Conservation (phyloP, 495 filamentous ascomycete genomes). For the Penicillium cataractarum region DNA sequence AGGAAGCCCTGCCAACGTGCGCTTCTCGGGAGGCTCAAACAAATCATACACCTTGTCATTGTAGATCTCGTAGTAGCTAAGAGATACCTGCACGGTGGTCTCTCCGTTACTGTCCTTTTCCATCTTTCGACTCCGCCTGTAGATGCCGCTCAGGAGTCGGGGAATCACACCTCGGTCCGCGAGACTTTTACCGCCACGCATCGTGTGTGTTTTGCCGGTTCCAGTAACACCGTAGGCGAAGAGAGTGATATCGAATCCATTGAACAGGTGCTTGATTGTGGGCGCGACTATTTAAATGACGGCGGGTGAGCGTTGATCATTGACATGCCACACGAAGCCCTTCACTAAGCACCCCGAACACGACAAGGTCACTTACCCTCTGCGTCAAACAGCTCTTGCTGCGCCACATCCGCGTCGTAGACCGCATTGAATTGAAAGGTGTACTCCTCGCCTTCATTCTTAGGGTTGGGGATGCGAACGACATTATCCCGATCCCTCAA, state of each 20-base stretch:
- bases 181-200: conserved; percentile 90
- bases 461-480: conserved; percentile 91
- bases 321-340: neutral
- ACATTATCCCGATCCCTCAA: conserved; percentile 62
- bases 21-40: conserved; percentile 88
- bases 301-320: conserved; percentile 26
- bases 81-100: conserved; percentile 72
- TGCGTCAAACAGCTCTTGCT: conserved; percentile 83
- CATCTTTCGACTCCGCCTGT: conserved; percentile 81
- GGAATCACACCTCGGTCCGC: conserved; percentile 92
- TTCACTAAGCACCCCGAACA: neutral
- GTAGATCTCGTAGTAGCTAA: conserved; percentile 99
- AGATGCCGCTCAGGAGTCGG: conserved; percentile 82
- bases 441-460: conserved; percentile 88
- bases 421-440: conserved; percentile 95
- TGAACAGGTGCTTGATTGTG: conserved; percentile 88
- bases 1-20: conserved; percentile 80
- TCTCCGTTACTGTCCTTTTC: conserved; percentile 79
- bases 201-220: conserved; percentile 96
- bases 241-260: conserved; percentile 89
- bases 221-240: conserved; percentile 97
- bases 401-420: conserved; percentile 76
- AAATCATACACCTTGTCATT: conserved; percentile 95
- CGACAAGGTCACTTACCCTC: conserved; percentile 66
- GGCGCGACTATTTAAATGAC: conserved; percentile 67